phyloP scores from a whole-genome alignment of 75 land plant genomes.

The Pinus albicaulis region DNA sequence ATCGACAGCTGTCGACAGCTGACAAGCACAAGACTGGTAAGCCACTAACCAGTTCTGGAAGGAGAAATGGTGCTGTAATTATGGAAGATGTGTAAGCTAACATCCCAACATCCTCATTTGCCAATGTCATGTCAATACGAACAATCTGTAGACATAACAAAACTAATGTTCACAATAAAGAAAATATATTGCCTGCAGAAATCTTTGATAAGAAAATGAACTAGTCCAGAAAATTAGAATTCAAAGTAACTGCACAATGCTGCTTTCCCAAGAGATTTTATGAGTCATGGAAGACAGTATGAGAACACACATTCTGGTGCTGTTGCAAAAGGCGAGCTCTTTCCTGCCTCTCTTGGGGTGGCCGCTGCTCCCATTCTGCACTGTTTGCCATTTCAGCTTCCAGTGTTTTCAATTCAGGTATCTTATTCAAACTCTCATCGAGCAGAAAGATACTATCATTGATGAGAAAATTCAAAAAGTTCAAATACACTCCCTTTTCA shows the following conservation, averaged over 20 bases:
- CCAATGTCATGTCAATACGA: slow-evolving; percentile 91
- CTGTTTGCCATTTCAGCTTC: slow-evolving; percentile 87
- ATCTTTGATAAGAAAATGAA: neutral
- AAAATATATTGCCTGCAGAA: neutral
- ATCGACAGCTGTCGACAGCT: neutral
- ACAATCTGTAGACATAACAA: slow-evolving; percentile 42
- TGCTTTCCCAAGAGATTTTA: neutral
- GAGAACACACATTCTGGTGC: slow-evolving; percentile 67
- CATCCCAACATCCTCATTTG: slow-evolving; percentile 98
- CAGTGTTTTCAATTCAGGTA: slow-evolving; percentile 90
- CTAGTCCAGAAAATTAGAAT: neutral
- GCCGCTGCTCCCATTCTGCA: slow-evolving; percentile 86
- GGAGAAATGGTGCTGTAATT: slow-evolving; percentile 90
- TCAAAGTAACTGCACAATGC: neutral
- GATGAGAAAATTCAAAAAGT: slow-evolving; percentile 89
- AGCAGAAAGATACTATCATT: slow-evolving; percentile 98
- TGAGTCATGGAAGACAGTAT: neutral
- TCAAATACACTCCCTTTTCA: slow-evolving; percentile 92
- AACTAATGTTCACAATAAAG: neutral
- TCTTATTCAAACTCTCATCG: slow-evolving; percentile 96
- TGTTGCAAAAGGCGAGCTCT: slow-evolving; percentile 81
- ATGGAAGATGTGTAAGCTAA: slow-evolving; percentile 91
- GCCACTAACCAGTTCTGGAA: slow-evolving; percentile 86
- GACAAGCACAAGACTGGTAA: no score
- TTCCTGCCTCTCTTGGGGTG: slow-evolving; percentile 95